Evolutionary conservation across 108 stramenopile species (phyloP).

Genomic region (Discostella stelligeroides): DNA sequence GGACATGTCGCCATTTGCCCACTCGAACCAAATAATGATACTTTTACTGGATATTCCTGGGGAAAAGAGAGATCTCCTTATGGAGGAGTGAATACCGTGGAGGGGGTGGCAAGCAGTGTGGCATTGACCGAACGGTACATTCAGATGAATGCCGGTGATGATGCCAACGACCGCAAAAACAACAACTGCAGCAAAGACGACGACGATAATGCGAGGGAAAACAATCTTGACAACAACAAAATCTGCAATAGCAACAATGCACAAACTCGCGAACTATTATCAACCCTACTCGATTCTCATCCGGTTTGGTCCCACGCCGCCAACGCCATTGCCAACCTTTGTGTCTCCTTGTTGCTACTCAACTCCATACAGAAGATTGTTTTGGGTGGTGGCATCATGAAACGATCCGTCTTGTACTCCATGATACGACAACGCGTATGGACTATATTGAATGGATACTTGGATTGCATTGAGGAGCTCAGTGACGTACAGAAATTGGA

Average conservation of each 20-base stretch:
- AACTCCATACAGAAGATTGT: constrained; percentile 89
- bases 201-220: constrained; percentile 3
- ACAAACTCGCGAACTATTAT: constrained; percentile 49
- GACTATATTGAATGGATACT: constrained; percentile 89
- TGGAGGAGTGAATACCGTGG: constrained; percentile 68
- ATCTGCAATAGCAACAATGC: constrained; percentile 11
- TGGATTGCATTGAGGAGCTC: constrained; percentile 58
- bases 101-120: constrained; percentile 71
- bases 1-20: constrained; percentile 79
- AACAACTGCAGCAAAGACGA: constrained; percentile 2
- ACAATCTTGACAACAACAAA: constrained; percentile 19
- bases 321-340: constrained; percentile 92
- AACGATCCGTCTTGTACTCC: constrained; percentile 67
- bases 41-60: constrained; percentile 86
- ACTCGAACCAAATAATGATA: constrained; percentile 67
- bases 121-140: constrained; percentile 76
- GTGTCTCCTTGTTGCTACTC: constrained; percentile 80
- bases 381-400: constrained; percentile 93
- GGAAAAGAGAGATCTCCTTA: constrained; percentile 68
- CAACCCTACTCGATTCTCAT: constrained; percentile 73
- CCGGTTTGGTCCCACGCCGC: constrained; percentile 89
- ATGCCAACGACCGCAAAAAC: constrained; percentile 10
- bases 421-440: constrained; percentile 64
- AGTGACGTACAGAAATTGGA: constrained; percentile 20
- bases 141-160: constrained; percentile 5